Evolutionary conservation across 2,329 filamentous ascomycete genomes (phyloP).

Genomic region (Fusarium newnesense): DNA sequence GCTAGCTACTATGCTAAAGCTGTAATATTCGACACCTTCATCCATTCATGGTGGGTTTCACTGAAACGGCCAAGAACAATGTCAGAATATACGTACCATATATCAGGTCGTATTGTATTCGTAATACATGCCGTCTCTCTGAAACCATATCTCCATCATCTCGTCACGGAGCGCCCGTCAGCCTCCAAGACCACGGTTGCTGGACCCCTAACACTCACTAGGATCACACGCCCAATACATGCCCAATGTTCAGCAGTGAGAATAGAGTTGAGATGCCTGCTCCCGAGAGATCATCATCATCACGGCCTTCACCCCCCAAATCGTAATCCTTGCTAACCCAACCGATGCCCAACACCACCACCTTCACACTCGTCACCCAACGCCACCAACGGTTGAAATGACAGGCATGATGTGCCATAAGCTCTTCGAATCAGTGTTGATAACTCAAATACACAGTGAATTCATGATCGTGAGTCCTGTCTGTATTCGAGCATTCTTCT

Average conservation of each 20-base stretch:
- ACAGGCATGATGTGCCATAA: neutral
- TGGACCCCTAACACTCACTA: neutral
- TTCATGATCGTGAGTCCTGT: constrained; percentile 20
- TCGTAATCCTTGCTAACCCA: constrained; percentile 23
- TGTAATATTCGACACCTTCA: neutral
- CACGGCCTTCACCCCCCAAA: constrained; percentile 14
- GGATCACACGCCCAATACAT: neutral
- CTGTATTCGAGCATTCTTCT: constrained; percentile 29
- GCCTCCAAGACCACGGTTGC: neutral
- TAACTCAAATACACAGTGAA: constrained; percentile 19
- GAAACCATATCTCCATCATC: constrained; percentile 7
- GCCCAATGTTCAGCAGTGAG: constrained; percentile 3
- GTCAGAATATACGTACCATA: neutral
- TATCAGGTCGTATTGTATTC: constrained; percentile 17
- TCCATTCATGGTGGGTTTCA: neutral
- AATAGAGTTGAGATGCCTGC: constrained; percentile 9
- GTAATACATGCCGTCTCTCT: neutral
- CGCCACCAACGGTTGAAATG: constrained; percentile 25
- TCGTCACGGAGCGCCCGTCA: neutral
- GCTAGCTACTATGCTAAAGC: neutral
- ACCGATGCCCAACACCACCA: constrained; percentile 39
- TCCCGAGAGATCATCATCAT: constrained; percentile 24
- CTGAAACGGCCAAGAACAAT: neutral
- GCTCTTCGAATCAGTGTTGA: constrained; percentile 21
- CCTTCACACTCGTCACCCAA: constrained; percentile 33